Percentiles rank a stretch among this genome's conserved stretches.
Evolutionary conservation across 768 basidiomycete species (phyloP).

Genomic region (Heimioporus sp.): DNA sequence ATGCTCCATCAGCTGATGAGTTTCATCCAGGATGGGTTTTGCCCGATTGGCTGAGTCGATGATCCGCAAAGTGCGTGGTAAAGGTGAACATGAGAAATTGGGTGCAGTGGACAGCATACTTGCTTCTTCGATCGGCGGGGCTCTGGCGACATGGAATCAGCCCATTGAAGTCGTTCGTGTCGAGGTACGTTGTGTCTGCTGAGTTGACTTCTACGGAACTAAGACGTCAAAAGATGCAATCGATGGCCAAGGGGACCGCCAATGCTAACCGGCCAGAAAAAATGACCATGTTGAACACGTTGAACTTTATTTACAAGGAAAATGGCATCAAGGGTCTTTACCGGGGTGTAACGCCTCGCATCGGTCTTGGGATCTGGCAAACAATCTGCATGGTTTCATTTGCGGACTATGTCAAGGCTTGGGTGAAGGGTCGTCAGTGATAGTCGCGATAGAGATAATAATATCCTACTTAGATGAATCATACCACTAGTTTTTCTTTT

Average conservation of each 20-base stretch:
- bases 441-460: slow-evolving; percentile 13
- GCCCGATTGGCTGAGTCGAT: slow-evolving; percentile 84
- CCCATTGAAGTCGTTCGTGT: slow-evolving; percentile 97
- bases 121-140: slow-evolving; percentile 87
- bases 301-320: slow-evolving; percentile 93
- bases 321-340: slow-evolving; percentile 97
- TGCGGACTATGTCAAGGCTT: slow-evolving; percentile 91
- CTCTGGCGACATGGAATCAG: slow-evolving; percentile 98
- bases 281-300: slow-evolving; percentile 87
- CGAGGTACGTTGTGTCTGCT: slow-evolving; percentile 52
- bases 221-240: slow-evolving; percentile 80
- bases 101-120: slow-evolving; percentile 83
- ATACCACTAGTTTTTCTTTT: neutral
- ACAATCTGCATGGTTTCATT: slow-evolving; percentile 99
- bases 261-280: slow-evolving; percentile 85
- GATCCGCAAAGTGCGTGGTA: slow-evolving; percentile 78
- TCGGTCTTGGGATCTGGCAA: slow-evolving; percentile 95
- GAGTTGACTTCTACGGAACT: neutral
- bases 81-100: slow-evolving; percentile 71
- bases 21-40: slow-evolving; percentile 79
- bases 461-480: slow-evolving; percentile 6
- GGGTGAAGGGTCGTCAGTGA: slow-evolving; percentile 52
- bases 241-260: slow-evolving; percentile 80
- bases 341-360: slow-evolving; percentile 95
- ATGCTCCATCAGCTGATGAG: slow-evolving; percentile 2